phyloP scores from a whole-genome alignment of 352 stramenopile species.

The Phytophthora cactorum region DNA sequence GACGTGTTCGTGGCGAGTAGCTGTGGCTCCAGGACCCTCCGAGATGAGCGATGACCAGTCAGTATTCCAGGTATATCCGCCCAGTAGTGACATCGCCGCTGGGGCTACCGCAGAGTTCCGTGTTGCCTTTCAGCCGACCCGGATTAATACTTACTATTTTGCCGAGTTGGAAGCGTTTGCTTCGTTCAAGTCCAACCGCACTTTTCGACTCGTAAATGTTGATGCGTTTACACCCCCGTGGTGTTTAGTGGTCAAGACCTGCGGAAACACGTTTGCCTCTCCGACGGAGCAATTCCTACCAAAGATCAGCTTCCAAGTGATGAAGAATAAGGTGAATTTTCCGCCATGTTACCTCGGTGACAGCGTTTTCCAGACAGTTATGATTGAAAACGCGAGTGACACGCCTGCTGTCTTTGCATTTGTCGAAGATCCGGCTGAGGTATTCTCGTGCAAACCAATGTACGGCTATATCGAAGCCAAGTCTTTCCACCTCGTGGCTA shows the following conservation, averaged over 20 bases:
- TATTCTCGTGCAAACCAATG: slow-evolving; percentile 78
- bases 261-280: slow-evolving; percentile 90
- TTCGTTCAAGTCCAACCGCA: slow-evolving; percentile 93
- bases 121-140: slow-evolving; percentile 80
- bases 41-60: slow-evolving; percentile 14
- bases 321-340: slow-evolving; percentile 76
- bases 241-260: slow-evolving; percentile 74
- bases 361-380: slow-evolving; percentile 88
- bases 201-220: slow-evolving; percentile 94
- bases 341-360: slow-evolving; percentile 90
- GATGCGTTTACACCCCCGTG: slow-evolving; percentile 92
- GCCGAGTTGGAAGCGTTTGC: slow-evolving; percentile 89
- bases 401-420: slow-evolving; percentile 90
- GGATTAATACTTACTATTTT: slow-evolving; percentile 90
- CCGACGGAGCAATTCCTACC: slow-evolving; percentile 88
- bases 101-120: slow-evolving; percentile 79
- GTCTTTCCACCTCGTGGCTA: slow-evolving; percentile 83
- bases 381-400: slow-evolving; percentile 89
- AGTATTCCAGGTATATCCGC: slow-evolving; percentile 80
- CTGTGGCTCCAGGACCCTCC: slow-evolving; percentile 29
- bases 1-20: slow-evolving; percentile 74
- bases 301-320: slow-evolving; percentile 72
- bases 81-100: slow-evolving; percentile 78
- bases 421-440: slow-evolving; percentile 55
- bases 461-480: slow-evolving; percentile 77